Percentiles rank a stretch among this genome's conserved stretches.
Evolutionary conservation across 768 basidiomycete genomes (phyloP).

Genomic region (Trametes sanguinea): DNA sequence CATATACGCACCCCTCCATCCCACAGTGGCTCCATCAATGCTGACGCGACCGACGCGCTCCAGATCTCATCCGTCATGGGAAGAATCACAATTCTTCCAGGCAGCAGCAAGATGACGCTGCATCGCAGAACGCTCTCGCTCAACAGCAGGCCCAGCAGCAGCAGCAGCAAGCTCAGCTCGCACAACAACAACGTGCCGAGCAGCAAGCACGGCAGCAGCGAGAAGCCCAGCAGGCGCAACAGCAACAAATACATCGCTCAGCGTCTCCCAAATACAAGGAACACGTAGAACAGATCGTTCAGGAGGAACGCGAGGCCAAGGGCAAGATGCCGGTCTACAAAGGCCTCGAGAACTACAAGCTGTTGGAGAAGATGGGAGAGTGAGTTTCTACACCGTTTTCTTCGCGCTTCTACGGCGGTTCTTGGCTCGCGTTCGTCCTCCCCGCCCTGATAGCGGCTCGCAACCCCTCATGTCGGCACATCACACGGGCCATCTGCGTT

Average conservation of each 20-base stretch:
- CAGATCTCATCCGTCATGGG: conserved; percentile 58
- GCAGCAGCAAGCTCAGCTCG: conserved; percentile 20
- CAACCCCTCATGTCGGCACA: no score
- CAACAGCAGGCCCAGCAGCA: not conserved
- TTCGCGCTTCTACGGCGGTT: not conserved
- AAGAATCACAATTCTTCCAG: conserved; percentile 40
- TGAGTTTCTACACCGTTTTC: conserved; percentile 45
- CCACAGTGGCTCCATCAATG: conserved; percentile 5
- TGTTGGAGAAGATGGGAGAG: conserved; percentile 93
- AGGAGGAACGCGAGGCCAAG: conserved; percentile 74
- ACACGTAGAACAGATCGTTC: conserved; percentile 65
- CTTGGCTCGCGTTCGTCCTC: no score
- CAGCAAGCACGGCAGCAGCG: conserved; percentile 22
- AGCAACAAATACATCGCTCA: conserved; percentile 37
- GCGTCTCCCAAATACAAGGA: conserved; percentile 38
- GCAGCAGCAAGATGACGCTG: conserved; percentile 26
- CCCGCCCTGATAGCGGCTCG: no score
- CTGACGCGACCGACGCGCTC: conserved; percentile 4
- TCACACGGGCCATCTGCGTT: no score
- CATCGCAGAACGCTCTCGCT: conserved; percentile 10
- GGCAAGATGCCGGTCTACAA: conserved; percentile 82
- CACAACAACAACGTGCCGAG: conserved; percentile 18
- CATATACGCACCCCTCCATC: not conserved
- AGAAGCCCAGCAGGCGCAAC: conserved; percentile 31
- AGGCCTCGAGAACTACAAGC: conserved; percentile 78